These are phyloP conservation scores for Candida albicans DNA, from an alignment of 1,139 yeast species.

Conservation along the genomic window DNA sequence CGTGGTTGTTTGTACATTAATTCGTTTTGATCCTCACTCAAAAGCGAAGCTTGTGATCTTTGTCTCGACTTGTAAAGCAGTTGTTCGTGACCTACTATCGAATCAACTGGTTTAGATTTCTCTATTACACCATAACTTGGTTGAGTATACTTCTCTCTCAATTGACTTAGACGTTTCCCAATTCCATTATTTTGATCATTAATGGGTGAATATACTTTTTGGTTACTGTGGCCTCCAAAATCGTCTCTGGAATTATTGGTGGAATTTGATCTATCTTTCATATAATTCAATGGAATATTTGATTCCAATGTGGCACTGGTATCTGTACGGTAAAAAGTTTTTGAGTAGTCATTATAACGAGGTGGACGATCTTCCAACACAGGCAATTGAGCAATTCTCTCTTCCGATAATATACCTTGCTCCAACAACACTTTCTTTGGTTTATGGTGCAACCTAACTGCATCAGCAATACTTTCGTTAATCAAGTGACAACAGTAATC, in stretches of 20 bases:
- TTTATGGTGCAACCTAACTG: conserved; percentile 52
- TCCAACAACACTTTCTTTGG: conserved; percentile 33
- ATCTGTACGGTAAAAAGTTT: conserved; percentile 4
- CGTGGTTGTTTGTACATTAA: not conserved
- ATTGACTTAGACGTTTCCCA: conserved; percentile 7
- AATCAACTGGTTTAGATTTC: not conserved
- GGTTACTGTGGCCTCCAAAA: not conserved
- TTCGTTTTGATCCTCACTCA: not conserved
- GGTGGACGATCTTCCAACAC: conserved; percentile 6
- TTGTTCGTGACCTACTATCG: not conserved
- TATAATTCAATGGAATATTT: conserved; percentile 2
- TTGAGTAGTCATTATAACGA: conserved; percentile 10
- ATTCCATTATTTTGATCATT: conserved; percentile 1
- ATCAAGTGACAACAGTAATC: conserved; percentile 59
- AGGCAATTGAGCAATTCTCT: conserved; percentile 12
- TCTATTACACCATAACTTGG: not conserved
- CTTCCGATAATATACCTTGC: conserved; percentile 29
- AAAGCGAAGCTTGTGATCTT: not conserved
- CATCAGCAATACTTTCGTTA: conserved; percentile 51
- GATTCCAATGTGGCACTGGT: conserved; percentile 1
- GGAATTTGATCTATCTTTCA: not conserved
- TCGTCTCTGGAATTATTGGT: not conserved
- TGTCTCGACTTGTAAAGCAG: conserved; percentile 1
- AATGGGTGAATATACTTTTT: conserved; percentile 8
- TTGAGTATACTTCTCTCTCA: conserved; percentile 6